Evolutionary conservation across 140 eudicot species (phyloP).

Genomic region (Oenanthe javanica): DNA sequence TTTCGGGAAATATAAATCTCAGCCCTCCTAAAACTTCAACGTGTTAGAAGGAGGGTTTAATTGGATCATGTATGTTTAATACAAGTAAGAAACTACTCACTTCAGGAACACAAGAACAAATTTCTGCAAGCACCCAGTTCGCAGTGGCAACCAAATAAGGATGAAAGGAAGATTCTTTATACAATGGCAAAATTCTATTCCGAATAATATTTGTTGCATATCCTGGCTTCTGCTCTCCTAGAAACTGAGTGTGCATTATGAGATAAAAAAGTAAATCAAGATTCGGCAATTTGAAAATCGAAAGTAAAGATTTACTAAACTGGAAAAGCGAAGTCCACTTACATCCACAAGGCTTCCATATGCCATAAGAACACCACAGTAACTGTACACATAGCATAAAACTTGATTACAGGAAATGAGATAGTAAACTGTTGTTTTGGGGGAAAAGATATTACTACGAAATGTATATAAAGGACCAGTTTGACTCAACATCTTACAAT

Average conservation of each 20-base stretch:
- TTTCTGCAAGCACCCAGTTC: slow-evolving; percentile 78
- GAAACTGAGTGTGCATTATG: slow-evolving; percentile 33
- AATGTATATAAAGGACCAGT: neutral
- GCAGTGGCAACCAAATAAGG: slow-evolving; percentile 77
- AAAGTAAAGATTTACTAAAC: neutral
- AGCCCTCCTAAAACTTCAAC: neutral
- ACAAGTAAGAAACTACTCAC: slow-evolving; percentile 27
- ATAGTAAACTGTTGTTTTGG: neutral
- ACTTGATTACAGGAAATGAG: slow-evolving; percentile 8
- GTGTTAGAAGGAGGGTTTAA: neutral
- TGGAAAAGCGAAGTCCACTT: slow-evolving; percentile 25
- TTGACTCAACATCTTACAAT: neutral
- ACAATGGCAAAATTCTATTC: slow-evolving; percentile 54
- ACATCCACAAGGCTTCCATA: slow-evolving; percentile 71
- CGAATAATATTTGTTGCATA: slow-evolving; percentile 42
- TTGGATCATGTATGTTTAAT: neutral
- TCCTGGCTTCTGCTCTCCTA: slow-evolving; percentile 56
- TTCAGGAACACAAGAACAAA: slow-evolving; percentile 54
- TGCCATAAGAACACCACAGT: slow-evolving; percentile 68
- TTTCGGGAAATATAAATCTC: neutral
- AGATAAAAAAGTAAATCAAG: neutral
- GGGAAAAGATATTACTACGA: neutral
- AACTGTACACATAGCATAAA: slow-evolving; percentile 32
- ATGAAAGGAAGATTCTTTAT: slow-evolving; percentile 27
- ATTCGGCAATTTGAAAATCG: neutral